Conservation (phyloP, 768 basidiomycete genomes). For the Suillus weaverae region DNA sequence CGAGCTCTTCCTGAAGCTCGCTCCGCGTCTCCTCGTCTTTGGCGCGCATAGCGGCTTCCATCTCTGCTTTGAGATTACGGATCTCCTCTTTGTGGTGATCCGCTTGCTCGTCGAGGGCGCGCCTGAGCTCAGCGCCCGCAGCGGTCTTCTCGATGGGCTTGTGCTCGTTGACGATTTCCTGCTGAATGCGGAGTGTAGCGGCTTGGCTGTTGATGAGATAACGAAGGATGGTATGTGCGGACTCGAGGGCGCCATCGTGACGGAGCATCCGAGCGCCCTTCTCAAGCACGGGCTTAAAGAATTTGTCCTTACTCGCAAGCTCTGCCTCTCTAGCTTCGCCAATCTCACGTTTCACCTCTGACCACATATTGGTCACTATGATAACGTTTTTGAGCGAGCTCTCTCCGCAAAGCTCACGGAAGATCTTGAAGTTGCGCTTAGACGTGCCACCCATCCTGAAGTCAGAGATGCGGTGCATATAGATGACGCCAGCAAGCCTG, state of each 20-base stretch:
- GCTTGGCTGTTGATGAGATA: conserved; percentile 43
- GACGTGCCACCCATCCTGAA: conserved; percentile 51
- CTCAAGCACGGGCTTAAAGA: conserved; percentile 53
- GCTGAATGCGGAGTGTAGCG: conserved; percentile 50
- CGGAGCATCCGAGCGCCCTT: conserved; percentile 48
- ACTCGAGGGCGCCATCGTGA: conserved; percentile 40
- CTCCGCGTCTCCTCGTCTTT: conserved; percentile 48
- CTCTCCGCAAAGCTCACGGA: conserved; percentile 54
- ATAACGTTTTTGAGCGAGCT: conserved; percentile 48
- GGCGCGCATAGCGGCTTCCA: conserved; percentile 42
- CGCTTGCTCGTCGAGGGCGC: conserved; percentile 49
- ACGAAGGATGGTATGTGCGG: conserved; percentile 43
- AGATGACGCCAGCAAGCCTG: conserved; percentile 53
- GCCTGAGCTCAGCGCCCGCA: conserved; percentile 53
- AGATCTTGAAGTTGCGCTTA: conserved; percentile 51
- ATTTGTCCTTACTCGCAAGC: conserved; percentile 40
- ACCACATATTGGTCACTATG: conserved; percentile 59
- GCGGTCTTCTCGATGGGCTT: conserved; percentile 50
- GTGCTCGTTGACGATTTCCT: conserved; percentile 52
- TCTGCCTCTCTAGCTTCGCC: conserved; percentile 48
- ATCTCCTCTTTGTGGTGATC: conserved; percentile 50
- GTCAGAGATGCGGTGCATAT: conserved; percentile 56
- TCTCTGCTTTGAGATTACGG: conserved; percentile 44
- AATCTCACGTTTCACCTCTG: conserved; percentile 36
- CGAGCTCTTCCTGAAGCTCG: conserved; percentile 47